Conservation (phyloP, 2,329 filamentous ascomycete species). For the Bipolaris bicolor region DNA sequence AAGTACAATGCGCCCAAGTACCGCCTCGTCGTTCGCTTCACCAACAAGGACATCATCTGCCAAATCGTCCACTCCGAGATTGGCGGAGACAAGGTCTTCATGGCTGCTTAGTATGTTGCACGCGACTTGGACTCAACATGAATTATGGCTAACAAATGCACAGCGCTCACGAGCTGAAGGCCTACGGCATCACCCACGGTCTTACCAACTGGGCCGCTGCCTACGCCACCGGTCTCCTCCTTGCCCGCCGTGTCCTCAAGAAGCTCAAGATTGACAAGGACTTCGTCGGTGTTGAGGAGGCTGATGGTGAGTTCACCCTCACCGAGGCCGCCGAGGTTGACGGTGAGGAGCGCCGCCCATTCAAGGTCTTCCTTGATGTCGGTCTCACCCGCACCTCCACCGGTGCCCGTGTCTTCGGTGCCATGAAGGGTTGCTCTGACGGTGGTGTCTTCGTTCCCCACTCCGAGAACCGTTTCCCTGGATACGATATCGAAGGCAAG, state of each 20-base stretch:
- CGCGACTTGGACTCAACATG: background rate
- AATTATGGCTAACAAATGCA: constrained; percentile 13
- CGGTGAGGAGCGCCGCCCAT: constrained; percentile 87
- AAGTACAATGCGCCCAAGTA: constrained; percentile 99
- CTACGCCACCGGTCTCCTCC: constrained; percentile 94
- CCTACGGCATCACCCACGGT: constrained; percentile 97
- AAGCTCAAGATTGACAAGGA: constrained; percentile 95
- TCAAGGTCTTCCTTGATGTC: constrained; percentile 99
- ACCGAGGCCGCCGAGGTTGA: constrained; percentile 95
- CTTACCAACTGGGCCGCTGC: constrained; percentile 99
- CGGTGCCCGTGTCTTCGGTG: constrained; percentile 97
- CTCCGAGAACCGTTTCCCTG: constrained; percentile 99
- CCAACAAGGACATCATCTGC: constrained; percentile 98
- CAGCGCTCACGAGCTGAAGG: constrained; percentile 88
- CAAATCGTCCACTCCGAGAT: constrained; percentile 98
- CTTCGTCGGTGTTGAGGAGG: constrained; percentile 95
- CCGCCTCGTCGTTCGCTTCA: constrained; percentile 98
- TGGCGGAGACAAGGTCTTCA: constrained; percentile 95
- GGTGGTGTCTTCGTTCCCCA: constrained; percentile 96
- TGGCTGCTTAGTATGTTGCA: constrained; percentile 39
- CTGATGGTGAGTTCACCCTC: constrained; percentile 92
- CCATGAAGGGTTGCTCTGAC: constrained; percentile 99
- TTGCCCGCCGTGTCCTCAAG: constrained; percentile 94
- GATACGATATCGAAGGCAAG: constrained; percentile 96
- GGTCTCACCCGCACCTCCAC: constrained; percentile 97